Conservation (phyloP, 371 early-diverging fungal species). For the Mortierella sp. region DNA sequence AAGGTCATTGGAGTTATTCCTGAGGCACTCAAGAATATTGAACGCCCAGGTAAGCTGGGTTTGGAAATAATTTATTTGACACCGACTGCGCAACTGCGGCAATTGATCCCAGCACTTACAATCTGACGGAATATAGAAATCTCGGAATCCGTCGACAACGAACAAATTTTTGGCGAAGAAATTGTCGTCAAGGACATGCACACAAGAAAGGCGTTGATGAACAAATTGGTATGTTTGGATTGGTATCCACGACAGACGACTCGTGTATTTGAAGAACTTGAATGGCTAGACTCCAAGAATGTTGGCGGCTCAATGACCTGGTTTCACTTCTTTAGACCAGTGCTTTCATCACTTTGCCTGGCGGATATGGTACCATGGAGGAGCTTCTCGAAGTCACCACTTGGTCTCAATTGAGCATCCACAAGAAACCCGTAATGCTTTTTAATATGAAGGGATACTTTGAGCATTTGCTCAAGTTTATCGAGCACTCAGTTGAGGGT, state of each 20-base stretch:
- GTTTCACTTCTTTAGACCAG: conserved; percentile 56
- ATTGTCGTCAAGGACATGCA: conserved; percentile 88
- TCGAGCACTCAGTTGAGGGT: conserved; percentile 71
- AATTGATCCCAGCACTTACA: not conserved
- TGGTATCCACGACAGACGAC: not conserved
- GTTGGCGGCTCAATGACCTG: not conserved
- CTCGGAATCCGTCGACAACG: conserved; percentile 37
- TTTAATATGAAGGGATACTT: conserved; percentile 84
- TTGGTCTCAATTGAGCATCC: conserved; percentile 85
- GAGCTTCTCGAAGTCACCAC: conserved; percentile 89
- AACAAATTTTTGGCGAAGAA: conserved; percentile 66
- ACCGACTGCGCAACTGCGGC: conserved; percentile 5
- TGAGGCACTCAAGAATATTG: conserved; percentile 66
- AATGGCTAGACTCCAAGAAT: not conserved
- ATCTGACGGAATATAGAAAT: conserved; percentile 16
- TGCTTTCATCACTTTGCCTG: conserved; percentile 90
- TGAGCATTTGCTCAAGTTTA: conserved; percentile 71
- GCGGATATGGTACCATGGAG: conserved; percentile 89
- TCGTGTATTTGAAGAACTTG: too few relatives aligned
- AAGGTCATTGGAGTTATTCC: conserved; percentile 81
- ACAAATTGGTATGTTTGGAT: conserved; percentile 62
- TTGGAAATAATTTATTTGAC: not conserved
- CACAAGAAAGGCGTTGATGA: conserved; percentile 83
- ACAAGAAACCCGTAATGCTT: conserved; percentile 80
- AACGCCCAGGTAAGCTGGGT: conserved; percentile 46